phyloP scores from a whole-genome alignment of 2,329 filamentous ascomycete genomes.

The Taxawa tesnikishii region DNA sequence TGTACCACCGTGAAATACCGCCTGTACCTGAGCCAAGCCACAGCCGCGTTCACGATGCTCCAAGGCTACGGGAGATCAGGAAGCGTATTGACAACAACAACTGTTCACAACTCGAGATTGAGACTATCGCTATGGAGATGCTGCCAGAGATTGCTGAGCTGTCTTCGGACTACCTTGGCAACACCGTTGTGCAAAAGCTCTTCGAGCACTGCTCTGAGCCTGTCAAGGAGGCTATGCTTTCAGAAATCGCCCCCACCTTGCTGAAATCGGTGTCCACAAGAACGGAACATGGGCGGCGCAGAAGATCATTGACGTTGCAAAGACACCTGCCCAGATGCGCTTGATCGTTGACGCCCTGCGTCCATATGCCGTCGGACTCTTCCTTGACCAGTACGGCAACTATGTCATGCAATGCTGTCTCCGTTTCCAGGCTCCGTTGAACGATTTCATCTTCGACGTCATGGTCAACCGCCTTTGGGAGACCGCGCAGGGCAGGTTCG shows the following conservation, averaged over 20 bases:
- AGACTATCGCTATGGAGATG: slow-evolving; percentile 87
- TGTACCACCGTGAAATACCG: slow-evolving; percentile 75
- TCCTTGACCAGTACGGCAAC: slow-evolving; percentile 96
- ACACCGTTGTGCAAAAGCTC: slow-evolving; percentile 98
- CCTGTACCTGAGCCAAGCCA: slow-evolving; percentile 78
- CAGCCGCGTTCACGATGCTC: slow-evolving; percentile 81
- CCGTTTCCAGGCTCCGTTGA: slow-evolving; percentile 78
- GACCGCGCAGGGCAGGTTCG: slow-evolving; percentile 82
- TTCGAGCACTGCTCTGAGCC: slow-evolving; percentile 92
- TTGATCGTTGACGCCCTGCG: slow-evolving; percentile 75
- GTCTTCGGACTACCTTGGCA: slow-evolving; percentile 90
- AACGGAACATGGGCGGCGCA: slow-evolving; percentile 99
- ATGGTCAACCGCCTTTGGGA: slow-evolving; percentile 95
- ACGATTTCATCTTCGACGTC: slow-evolving; percentile 94
- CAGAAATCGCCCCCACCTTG: slow-evolving; percentile 82
- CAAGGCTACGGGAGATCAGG: slow-evolving; percentile 85
- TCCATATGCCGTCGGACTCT: slow-evolving; percentile 78
- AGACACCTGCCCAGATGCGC: slow-evolving; percentile 68
- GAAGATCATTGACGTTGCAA: slow-evolving; percentile 96
- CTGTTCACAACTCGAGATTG: slow-evolving; percentile 74
- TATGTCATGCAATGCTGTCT: slow-evolving; percentile 96
- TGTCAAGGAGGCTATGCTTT: slow-evolving; percentile 82
- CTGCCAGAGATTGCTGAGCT: slow-evolving; percentile 92
- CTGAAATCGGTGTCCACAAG: slow-evolving; percentile 96
- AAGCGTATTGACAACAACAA: slow-evolving; percentile 96